Percentiles rank a stretch among this genome's conserved stretches.
Conservation (phyloP, 176 grass and related monocot species). For the Cenchrus purpureus region DNA sequence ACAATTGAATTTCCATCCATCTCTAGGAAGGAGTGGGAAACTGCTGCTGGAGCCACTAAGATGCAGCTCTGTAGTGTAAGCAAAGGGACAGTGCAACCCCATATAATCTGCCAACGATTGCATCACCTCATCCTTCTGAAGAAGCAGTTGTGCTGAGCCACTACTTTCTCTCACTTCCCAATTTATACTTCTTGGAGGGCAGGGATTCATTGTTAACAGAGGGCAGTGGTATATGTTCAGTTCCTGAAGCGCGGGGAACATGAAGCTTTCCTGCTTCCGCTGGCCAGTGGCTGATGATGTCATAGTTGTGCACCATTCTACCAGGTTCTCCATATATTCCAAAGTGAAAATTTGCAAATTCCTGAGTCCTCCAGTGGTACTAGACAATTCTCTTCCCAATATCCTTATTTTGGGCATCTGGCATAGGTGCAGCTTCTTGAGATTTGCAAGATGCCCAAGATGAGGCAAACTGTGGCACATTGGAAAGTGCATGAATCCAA, state of each 20-base stretch:
- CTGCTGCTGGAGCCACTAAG: constrained; percentile 7
- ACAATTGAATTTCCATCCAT: constrained; percentile 24
- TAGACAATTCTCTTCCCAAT: background rate
- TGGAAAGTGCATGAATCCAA: background rate
- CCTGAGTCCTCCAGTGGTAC: background rate
- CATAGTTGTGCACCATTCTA: background rate
- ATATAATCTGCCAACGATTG: constrained; percentile 10
- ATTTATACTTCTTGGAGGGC: constrained; percentile 14
- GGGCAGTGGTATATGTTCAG: constrained; percentile 23
- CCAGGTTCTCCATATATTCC: constrained; percentile 28
- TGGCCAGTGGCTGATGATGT: background rate
- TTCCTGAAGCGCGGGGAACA: constrained; percentile 18
- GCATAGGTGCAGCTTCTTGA: background rate
- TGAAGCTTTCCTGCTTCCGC: background rate
- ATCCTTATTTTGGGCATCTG: constrained; percentile 16
- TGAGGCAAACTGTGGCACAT: background rate
- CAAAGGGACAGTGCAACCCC: background rate
- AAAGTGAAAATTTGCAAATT: constrained; percentile 12
- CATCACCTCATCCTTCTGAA: background rate
- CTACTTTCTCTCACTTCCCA: constrained; percentile 20
- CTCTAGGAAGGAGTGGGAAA: background rate
- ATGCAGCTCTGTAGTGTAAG: constrained; percentile 13
- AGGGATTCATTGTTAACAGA: background rate
- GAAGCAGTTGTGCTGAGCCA: background rate
- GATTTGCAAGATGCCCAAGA: constrained; percentile 3